Evolutionary conservation across 768 basidiomycete genomes (phyloP), one percentile per base, ranked within the genome.

Genomic region (Suillus spraguei): DNA sequence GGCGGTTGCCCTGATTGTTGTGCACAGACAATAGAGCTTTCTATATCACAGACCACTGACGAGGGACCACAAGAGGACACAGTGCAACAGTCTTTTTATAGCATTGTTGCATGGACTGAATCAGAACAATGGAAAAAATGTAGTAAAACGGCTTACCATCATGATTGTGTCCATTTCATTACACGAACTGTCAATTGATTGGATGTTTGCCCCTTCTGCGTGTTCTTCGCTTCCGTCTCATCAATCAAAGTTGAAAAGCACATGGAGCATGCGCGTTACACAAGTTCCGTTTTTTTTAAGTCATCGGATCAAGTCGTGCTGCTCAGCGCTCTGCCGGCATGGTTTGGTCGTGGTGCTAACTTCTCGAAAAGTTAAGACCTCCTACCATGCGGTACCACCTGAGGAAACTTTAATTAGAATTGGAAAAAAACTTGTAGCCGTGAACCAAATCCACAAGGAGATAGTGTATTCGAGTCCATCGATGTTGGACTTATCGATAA

Each of bases 1-100:
- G n/a, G 22, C 8, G 36, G 17, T 24, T 38, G 22, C 14, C 55
- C 17, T 32, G 17, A 33, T 20, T 32, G 32, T 33, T 11, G 32
- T 33, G 32, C 32, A 52, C 52, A 53, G 52, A 53, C 52, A 53
- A 56, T 24, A 24, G 55, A 38, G 54, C 22, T 24, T 56, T 38
- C 8, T 10, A 22, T 38, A 38, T 5, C 35, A 35, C 35, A 38
- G 33, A 22, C 14, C 54, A 38, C 47, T 49, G 47, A 36, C 1
- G 35, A 54, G 13, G 33, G n/a, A 52, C 32, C 5, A 20, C 33
- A 5, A 52, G 32, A 49, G 32, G 13, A 17, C 3, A 9, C 17
- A 11, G 20, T 33, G 32, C 17, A 20, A 20, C 17, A 17, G 32
- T 10, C 52, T 53, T 53, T 53, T 53, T 53, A 53, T 53, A 53